Percentiles rank a stretch among this genome's conserved stretches.
These are phyloP conservation scores for Malus hybrid DNA, from an alignment of 331 rosid species.

Conservation along the genomic window DNA sequence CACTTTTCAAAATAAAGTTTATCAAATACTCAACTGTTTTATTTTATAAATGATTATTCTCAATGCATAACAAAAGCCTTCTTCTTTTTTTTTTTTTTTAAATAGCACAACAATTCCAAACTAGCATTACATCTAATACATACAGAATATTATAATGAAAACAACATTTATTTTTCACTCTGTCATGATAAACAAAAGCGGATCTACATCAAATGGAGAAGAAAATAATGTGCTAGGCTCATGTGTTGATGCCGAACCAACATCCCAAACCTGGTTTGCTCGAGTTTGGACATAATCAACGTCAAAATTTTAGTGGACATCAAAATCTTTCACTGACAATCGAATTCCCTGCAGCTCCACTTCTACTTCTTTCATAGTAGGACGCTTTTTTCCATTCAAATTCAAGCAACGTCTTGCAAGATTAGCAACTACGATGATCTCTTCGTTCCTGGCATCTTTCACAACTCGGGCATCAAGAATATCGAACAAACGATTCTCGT, in stretches of 20 bases:
- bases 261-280: neutral
- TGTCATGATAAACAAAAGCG: neutral
- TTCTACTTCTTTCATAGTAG: constrained; percentile 19
- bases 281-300: neutral
- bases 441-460: neutral
- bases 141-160: too few relatives aligned
- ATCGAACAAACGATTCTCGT: constrained; percentile 4
- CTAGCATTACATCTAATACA: too few relatives aligned
- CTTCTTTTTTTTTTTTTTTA: too few relatives aligned
- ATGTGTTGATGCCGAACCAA: neutral
- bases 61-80: too few relatives aligned
- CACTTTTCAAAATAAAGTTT: too few relatives aligned
- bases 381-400: constrained; percentile 11
- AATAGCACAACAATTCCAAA: too few relatives aligned
- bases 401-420: constrained; percentile 11
- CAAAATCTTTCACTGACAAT: neutral
- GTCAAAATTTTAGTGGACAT: neutral
- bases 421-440: neutral
- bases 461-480: constrained; percentile 5
- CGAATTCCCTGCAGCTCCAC: neutral
- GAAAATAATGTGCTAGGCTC: neutral
- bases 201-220: neutral
- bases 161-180: neutral
- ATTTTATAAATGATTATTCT: too few relatives aligned
- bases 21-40: too few relatives aligned